A percentile compares a stretch with the other conserved stretches of the same genome.
phyloP scores from a whole-genome alignment of 805 yeast genomes.

The Kluyveromyces lactis region DNA sequence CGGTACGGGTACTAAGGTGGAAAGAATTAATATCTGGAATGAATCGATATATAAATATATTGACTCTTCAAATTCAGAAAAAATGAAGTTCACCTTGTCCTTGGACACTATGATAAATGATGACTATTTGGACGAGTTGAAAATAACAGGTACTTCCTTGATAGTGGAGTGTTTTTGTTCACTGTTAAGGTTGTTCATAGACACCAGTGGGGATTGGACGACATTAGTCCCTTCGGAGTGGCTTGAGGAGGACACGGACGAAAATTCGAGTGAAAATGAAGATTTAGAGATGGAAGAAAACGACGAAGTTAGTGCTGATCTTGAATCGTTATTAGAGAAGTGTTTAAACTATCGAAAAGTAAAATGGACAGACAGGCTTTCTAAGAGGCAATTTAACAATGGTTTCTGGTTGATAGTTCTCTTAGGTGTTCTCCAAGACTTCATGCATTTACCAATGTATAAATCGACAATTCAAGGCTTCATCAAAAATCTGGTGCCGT shows the following conservation, averaged over 20 bases:
- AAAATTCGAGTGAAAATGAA: constrained; percentile 9
- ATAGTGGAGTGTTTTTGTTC: constrained; percentile 24
- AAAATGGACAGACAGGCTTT: constrained; percentile 72
- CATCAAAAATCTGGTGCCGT: constrained; percentile 45
- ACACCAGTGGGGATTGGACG: constrained; percentile 28
- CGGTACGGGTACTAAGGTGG: background rate
- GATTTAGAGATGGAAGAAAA: constrained; percentile 9
- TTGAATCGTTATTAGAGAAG: constrained; percentile 23
- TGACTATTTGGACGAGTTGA: constrained; percentile 18
- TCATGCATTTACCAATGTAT: constrained; percentile 23
- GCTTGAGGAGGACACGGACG: constrained; percentile 17
- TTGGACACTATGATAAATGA: constrained; percentile 23
- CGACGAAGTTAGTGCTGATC: constrained; percentile 11
- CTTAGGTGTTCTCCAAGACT: constrained; percentile 53
- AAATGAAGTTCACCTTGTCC: constrained; percentile 4
- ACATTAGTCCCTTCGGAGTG: constrained; percentile 25
- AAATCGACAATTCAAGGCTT: constrained; percentile 37
- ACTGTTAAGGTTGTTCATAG: constrained; percentile 24
- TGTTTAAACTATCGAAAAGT: constrained; percentile 47
- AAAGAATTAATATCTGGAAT: background rate
- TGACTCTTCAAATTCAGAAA: constrained; percentile 2
- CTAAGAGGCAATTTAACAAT: constrained; percentile 66
- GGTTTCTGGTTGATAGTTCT: constrained; percentile 81
- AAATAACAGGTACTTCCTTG: constrained; percentile 19
- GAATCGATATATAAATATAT: background rate